Evolutionary conservation across 352 stramenopile species (phyloP).

Genomic region (Pythium aquatile): DNA sequence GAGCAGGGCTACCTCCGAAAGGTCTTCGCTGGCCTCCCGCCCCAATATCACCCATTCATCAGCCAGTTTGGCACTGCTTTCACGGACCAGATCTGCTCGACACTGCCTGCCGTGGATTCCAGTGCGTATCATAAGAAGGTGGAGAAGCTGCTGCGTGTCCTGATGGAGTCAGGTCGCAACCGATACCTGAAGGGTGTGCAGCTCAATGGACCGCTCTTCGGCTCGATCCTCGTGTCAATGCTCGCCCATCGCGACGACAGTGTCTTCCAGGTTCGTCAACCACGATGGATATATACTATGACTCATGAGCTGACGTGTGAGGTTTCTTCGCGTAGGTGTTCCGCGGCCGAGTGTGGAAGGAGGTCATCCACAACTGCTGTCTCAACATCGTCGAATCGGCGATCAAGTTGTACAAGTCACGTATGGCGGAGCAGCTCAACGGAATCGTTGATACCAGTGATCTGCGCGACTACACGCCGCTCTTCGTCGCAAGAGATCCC

Average conservation of each 20-base stretch:
- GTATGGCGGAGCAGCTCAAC: constrained; percentile 63
- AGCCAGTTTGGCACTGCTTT: constrained; percentile 52
- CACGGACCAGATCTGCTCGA: constrained; percentile 56
- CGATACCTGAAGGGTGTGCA: constrained; percentile 64
- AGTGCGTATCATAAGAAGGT: constrained; percentile 55
- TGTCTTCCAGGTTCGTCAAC: constrained; percentile 47
- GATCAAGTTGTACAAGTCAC: constrained; percentile 78
- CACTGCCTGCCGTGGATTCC: constrained; percentile 39
- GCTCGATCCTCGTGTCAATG: constrained; percentile 76
- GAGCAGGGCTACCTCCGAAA: constrained; percentile 65
- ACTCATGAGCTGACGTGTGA: neutral
- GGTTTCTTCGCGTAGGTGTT: constrained; percentile 41
- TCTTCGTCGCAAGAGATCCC: constrained; percentile 30
- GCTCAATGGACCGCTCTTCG: constrained; percentile 68
- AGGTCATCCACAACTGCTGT: constrained; percentile 80
- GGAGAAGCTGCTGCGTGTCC: constrained; percentile 54
- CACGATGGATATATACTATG: neutral
- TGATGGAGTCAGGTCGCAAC: constrained; percentile 66
- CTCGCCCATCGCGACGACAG: constrained; percentile 60
- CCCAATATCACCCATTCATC: constrained; percentile 29
- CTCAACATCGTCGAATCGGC: constrained; percentile 76
- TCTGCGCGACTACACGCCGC: constrained; percentile 50
- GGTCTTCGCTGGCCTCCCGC: constrained; percentile 35
- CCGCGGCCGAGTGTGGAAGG: constrained; percentile 63
- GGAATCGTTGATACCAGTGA: constrained; percentile 75